Evolutionary conservation across 768 basidiomycete species (phyloP).

Genomic region (Xerocomellus amylosporus): DNA sequence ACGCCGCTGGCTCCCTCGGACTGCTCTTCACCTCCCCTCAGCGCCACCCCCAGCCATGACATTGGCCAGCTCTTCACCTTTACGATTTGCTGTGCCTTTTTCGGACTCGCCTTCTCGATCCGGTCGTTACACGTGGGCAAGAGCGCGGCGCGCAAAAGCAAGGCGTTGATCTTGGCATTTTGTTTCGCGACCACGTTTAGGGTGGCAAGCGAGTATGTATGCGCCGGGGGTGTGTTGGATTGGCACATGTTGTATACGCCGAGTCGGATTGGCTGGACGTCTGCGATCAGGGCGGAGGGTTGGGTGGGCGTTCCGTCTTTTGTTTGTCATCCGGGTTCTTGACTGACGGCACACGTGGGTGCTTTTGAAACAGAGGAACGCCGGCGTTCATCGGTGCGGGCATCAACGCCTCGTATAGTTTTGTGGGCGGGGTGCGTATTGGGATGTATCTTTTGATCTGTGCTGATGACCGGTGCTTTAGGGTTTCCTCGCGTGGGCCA

Average conservation of each 20-base stretch:
- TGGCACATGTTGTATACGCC: constrained; percentile 66
- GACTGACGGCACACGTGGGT: constrained; percentile 16
- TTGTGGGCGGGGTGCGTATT: constrained; percentile 40
- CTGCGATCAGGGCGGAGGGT: constrained; percentile 57
- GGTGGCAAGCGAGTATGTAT: constrained; percentile 53
- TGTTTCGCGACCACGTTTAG: constrained; percentile 47
- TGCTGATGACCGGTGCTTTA: background rate
- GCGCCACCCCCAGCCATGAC: constrained; percentile 45
- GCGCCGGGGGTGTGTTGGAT: constrained; percentile 60
- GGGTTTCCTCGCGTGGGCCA: constrained; percentile 62
- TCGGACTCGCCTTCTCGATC: constrained; percentile 65
- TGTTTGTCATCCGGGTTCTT: background rate
- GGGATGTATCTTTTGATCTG: background rate
- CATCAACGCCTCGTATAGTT: constrained; percentile 57
- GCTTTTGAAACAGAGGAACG: constrained; percentile 29
- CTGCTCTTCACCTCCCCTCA: constrained; percentile 54
- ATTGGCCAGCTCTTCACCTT: constrained; percentile 56
- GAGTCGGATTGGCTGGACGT: constrained; percentile 55
- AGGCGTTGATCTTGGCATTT: constrained; percentile 48
- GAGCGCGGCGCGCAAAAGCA: constrained; percentile 55
- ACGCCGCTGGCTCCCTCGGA: constrained; percentile 55
- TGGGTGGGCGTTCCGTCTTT: constrained; percentile 41
- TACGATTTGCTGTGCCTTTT: constrained; percentile 53
- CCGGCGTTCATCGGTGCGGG: constrained; percentile 61
- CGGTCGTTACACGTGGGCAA: constrained; percentile 55